phyloP scores from a whole-genome alignment of 768 basidiomycete genomes.

The Rubroboletus satanas region DNA sequence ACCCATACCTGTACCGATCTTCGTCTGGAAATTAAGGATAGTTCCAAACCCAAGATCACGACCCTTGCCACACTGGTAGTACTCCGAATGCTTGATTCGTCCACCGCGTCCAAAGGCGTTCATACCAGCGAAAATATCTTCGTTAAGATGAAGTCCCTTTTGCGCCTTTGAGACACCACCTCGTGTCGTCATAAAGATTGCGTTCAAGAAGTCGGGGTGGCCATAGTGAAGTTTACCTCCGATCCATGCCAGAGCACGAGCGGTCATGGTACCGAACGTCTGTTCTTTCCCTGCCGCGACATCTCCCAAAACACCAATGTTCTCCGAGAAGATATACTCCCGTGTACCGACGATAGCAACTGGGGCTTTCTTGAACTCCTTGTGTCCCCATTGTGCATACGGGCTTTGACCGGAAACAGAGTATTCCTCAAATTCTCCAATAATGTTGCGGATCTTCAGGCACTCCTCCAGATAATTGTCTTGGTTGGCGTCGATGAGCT shows the following conservation, averaged over 20 bases:
- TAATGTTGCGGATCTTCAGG: conserved; percentile 94
- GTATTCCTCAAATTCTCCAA: conserved; percentile 97
- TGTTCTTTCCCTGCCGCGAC: conserved; percentile 99
- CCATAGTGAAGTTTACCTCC: conserved; percentile 99
- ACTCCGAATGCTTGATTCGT: conserved; percentile 98
- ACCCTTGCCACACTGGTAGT: conserved; percentile 99
- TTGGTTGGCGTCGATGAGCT: conserved; percentile 99
- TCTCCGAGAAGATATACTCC: conserved; percentile 99
- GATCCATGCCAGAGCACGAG: conserved; percentile 92
- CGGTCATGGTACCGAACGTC: conserved; percentile 98
- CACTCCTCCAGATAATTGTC: conserved; percentile 99
- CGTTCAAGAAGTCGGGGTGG: conserved; percentile 98
- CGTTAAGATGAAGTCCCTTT: conserved; percentile 96
- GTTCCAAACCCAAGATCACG: conserved; percentile 99
- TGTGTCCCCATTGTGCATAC: conserved; percentile 93
- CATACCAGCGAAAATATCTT: conserved; percentile 99
- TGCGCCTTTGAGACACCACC: conserved; percentile 99
- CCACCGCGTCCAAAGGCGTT: conserved; percentile 97
- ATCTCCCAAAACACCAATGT: conserved; percentile 98
- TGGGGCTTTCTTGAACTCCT: conserved; percentile 85
- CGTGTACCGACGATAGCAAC: conserved; percentile 98
- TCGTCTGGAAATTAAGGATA: conserved; percentile 99
- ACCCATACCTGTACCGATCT: conserved; percentile 99
- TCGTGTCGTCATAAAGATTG: conserved; percentile 96
- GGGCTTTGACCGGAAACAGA: conserved; percentile 88